Percentiles rank a stretch among this genome's conserved stretches.
phyloP scores from a whole-genome alignment of 805 yeast species.

The Suhomyces emberorum region DNA sequence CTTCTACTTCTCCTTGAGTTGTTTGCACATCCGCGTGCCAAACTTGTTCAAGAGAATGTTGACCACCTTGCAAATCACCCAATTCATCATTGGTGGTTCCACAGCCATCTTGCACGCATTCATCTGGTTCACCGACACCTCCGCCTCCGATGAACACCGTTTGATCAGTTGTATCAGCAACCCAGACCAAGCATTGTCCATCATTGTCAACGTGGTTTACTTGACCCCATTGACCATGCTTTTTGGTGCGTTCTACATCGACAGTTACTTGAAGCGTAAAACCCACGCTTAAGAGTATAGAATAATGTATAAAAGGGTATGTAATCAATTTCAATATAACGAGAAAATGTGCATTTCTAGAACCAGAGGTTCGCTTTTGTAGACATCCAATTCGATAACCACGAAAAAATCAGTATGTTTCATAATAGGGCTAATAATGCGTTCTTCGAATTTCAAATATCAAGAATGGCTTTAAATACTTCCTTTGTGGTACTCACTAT shows the following conservation, averaged over 20 bases:
- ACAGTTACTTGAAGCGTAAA: slow-evolving; percentile 45
- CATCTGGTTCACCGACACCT: slow-evolving; percentile 53
- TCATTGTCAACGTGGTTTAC: slow-evolving; percentile 59
- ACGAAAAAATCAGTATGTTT: too few species aligned
- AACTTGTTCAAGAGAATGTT: slow-evolving; percentile 52
- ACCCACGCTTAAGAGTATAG: too few species aligned
- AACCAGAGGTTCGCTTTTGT: too few species aligned
- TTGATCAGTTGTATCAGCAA: slow-evolving; percentile 48
- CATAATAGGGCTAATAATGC: too few species aligned
- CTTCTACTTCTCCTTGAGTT: slow-evolving; percentile 60
- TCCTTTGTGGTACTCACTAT: too few species aligned
- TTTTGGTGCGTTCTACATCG: slow-evolving; percentile 63
- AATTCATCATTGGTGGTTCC: slow-evolving; percentile 66
- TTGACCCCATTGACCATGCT: slow-evolving; percentile 65
- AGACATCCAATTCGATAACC: too few species aligned
- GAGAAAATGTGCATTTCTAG: too few species aligned
- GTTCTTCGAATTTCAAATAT: too few species aligned
- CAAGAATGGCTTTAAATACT: too few species aligned
- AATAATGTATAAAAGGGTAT: too few species aligned
- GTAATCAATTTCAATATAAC: too few species aligned
- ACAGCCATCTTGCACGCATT: slow-evolving; percentile 64
- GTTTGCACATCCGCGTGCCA: slow-evolving; percentile 59
- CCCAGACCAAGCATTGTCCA: slow-evolving; percentile 60
- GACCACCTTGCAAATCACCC: slow-evolving; percentile 66
- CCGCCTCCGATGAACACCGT: slow-evolving; percentile 19